Evolutionary conservation across 1,284 basidiomycete species (phyloP).

Genomic region (Ustilago loliicola): DNA sequence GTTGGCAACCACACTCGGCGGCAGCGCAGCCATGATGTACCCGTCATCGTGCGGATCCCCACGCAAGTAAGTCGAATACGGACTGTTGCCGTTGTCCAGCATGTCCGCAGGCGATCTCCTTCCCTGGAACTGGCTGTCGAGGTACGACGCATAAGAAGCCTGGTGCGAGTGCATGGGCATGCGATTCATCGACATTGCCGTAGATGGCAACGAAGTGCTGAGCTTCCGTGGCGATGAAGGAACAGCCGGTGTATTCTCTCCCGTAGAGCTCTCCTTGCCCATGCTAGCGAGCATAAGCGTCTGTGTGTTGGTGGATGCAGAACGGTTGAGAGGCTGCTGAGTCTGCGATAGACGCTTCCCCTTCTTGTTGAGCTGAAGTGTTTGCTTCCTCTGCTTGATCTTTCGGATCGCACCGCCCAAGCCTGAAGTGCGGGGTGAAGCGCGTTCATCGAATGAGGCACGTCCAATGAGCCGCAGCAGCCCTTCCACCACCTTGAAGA

Average conservation of each 20-base stretch:
- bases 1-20: slow-evolving; percentile 24
- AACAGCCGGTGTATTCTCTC: slow-evolving; percentile 24
- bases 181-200: slow-evolving; percentile 36
- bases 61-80: slow-evolving; percentile 54
- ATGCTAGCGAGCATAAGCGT: slow-evolving; percentile 36
- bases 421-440: slow-evolving; percentile 52
- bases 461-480: slow-evolving; percentile 82
- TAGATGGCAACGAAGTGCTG: slow-evolving; percentile 34
- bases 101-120: slow-evolving; percentile 46
- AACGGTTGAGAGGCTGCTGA: slow-evolving; percentile 26
- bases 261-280: slow-evolving; percentile 33
- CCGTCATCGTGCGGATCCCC: slow-evolving; percentile 62
- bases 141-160: slow-evolving; percentile 57
- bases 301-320: slow-evolving; percentile 32
- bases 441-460: slow-evolving; percentile 82
- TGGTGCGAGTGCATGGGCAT: slow-evolving; percentile 59
- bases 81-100: slow-evolving; percentile 41
- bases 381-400: slow-evolving; percentile 51
- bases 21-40: slow-evolving; percentile 63
- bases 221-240: slow-evolving; percentile 35
- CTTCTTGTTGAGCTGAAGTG: slow-evolving; percentile 55
- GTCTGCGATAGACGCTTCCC: slow-evolving; percentile 22
- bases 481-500: slow-evolving; percentile 87
- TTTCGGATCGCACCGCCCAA: slow-evolving; percentile 59
- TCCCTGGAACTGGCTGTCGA: slow-evolving; percentile 50